Evolutionary conservation across 495 filamentous ascomycete genomes (phyloP), one percentile per base, ranked within the genome.

Genomic region (Delitschia confertaspora): DNA sequence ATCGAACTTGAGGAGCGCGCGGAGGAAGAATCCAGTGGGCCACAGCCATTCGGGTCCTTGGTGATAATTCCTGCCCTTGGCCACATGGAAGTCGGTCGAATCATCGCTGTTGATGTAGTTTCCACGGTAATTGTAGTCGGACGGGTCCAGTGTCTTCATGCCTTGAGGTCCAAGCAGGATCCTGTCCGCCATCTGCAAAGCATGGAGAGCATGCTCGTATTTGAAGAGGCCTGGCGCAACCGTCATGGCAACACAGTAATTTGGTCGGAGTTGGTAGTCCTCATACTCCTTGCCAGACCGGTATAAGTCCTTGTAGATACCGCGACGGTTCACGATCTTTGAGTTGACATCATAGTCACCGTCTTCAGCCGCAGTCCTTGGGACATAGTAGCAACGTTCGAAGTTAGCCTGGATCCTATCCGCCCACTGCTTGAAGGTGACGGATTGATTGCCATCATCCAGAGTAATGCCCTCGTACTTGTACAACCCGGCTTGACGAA

Each of bases 1-100:
- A 62, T 95, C 89, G 57, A 96, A 95, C 60, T 84, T 81, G 38
- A 96, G 68, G 42, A 99, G 66, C 1, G 93, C 93, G 25, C 93
- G 75, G 11, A 95, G 69, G 69, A 89, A 96, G 71, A 83, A 99
- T 6, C 93, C 93, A 3, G 84, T 85, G 1, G 88, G 93, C 93
- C 93, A 99, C n/a, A 95, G 68, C 93, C 93, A 99, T 63, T 99
- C 93, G 0, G 93, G 93, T 1, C 93, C 93, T 62, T 96, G 91
- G 60, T 99, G 93, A 61, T 99, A 99, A 59, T 95, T 95, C 13
- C 93, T 71, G 10, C 93, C 93, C 56, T 96, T 96, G 42, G 81
- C 76, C 0, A 87, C 95, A 1, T 80, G 73, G 57, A 94, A 96
- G 59, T 95, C 84, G 25, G 72, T 75, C 8, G 77, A 85, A 62